Evolutionary conservation across 2,329 filamentous ascomycete species (phyloP), one percentile per base, ranked within the genome.

Genomic region (Claviceps humidiphila): DNA sequence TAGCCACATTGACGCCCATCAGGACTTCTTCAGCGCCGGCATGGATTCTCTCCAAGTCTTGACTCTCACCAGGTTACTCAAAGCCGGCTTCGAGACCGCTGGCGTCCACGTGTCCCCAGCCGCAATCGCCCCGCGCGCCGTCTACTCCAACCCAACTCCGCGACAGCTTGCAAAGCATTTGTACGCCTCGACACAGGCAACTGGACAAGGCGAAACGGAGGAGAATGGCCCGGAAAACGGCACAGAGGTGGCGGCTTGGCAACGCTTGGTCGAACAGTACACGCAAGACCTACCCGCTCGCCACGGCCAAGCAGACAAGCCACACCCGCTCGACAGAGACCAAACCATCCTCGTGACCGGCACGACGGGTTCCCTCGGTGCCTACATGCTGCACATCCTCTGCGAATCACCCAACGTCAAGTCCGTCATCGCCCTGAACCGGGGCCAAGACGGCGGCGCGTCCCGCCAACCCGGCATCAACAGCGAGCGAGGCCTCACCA

Each of bases 351-450:
- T 95, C 64, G 70, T 95, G 9, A 95, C 89, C 1, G 90, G 90
- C 24, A 87, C 85, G 3, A 95, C 90, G 5, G 90, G 90, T 2
- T 95, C 95, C 69, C 69, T 96, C 17, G 90, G 89, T 16, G 79
- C 87, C 0, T 93, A 89, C 62, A 73, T 95, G 2, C 64, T 74
- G 7, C 63, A 69, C 24, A 55, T 63, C 64, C 30, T 71, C 9
- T 63, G 65, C 48, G 47, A 24, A n/a, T 49, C 37, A 7, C 45
- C 54, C 3, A 52, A 53, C 2, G 61, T 67, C 17, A 54, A 52
- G 11, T 60, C 53, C 13, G 39, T 66, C 5, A 47, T 63, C 22
- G 58, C 58, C 5, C 53, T 66, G 9, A 66, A 66, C 49, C 59
- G 64, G 17, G 60, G 58, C 11, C n/a, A 43, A 4, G 57, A 76